A percentile compares a stretch with the other conserved stretches of the same genome.
These are phyloP conservation scores for Gorgonomyces haynaldii DNA, from an alignment of 192 early-diverging fungal genomes.

Conservation along the genomic window DNA sequence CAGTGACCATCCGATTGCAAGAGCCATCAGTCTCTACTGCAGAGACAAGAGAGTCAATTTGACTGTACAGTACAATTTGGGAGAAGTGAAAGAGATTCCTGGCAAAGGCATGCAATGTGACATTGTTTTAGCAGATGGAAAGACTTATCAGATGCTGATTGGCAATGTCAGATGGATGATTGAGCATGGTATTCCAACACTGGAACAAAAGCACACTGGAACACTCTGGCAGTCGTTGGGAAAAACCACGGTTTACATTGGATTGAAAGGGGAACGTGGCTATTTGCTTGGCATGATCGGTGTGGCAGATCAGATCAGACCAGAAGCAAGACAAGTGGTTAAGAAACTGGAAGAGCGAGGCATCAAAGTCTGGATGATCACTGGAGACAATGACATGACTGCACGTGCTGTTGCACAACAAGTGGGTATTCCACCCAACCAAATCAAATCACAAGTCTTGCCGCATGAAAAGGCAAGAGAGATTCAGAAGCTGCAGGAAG, in stretches of 20 bases:
- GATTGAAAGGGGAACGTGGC: not conserved
- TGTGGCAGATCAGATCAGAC: slow-evolving; percentile 51
- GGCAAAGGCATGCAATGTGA: slow-evolving; percentile 50
- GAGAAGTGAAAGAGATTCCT: slow-evolving; percentile 45
- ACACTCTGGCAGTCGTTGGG: not conserved
- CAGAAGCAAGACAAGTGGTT: slow-evolving; percentile 45
- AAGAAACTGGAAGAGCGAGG: slow-evolving; percentile 30
- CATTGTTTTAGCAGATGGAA: slow-evolving; percentile 18
- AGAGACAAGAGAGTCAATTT: not conserved
- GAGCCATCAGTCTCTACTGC: slow-evolving; percentile 32
- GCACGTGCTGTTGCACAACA: slow-evolving; percentile 47
- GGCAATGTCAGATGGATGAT: slow-evolving; percentile 57
- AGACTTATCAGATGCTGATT: slow-evolving; percentile 18
- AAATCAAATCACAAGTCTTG: slow-evolving; percentile 54
- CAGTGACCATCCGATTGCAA: slow-evolving; percentile 63
- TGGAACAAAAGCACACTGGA: slow-evolving; percentile 2
- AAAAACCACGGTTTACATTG: slow-evolving; percentile 8
- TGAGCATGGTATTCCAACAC: slow-evolving; percentile 21
- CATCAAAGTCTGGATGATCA: slow-evolving; percentile 66
- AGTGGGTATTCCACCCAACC: slow-evolving; percentile 44
- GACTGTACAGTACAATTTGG: slow-evolving; percentile 12
- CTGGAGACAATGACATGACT: slow-evolving; percentile 59
- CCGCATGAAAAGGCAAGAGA: slow-evolving; percentile 61
- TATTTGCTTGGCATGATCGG: slow-evolving; percentile 31
- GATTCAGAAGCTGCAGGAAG: slow-evolving; percentile 41